phyloP scores from a whole-genome alignment of 2,329 filamentous ascomycete species.

The Phyllosticta citrichinensis region DNA sequence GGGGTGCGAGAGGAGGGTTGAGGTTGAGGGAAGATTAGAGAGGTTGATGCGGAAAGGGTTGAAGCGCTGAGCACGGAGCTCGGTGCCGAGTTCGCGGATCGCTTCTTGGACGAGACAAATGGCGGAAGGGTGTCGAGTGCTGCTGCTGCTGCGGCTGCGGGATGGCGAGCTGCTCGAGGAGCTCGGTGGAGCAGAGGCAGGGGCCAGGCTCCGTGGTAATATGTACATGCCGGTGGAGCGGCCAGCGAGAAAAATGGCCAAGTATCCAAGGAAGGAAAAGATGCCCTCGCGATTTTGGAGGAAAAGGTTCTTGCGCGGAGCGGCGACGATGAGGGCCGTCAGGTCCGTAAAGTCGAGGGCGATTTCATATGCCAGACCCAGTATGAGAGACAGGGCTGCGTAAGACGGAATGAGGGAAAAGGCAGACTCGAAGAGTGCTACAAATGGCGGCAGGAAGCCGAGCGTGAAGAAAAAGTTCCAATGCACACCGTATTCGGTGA shows the following conservation, averaged over 20 bases:
- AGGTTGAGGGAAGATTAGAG: constrained; percentile 5
- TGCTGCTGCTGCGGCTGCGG: background rate
- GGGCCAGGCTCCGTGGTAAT: constrained; percentile 45
- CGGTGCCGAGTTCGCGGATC: background rate
- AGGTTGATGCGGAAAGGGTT: background rate
- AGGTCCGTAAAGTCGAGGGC: constrained; percentile 59
- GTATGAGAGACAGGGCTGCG: constrained; percentile 59
- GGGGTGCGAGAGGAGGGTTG: constrained; percentile 34
- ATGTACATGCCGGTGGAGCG: constrained; percentile 74
- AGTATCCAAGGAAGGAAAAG: constrained; percentile 89
- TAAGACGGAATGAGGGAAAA: constrained; percentile 66
- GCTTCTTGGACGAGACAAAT: background rate
- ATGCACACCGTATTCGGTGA: constrained; percentile 94
- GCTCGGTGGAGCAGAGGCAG: background rate
- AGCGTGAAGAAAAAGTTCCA: constrained; percentile 99
- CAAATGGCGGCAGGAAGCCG: constrained; percentile 76
- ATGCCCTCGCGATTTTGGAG: constrained; percentile 91
- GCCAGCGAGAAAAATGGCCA: constrained; percentile 88
- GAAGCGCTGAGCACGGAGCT: background rate
- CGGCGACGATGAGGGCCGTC: constrained; percentile 72
- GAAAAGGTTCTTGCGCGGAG: constrained; percentile 66
- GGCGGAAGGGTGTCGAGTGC: background rate
- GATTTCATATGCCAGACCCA: constrained; percentile 63
- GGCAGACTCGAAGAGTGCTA: constrained; percentile 69
- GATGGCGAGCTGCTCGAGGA: background rate